These are phyloP conservation scores for Trametes meyenii DNA, from an alignment of 768 basidiomycete species.

Conservation along the genomic window DNA sequence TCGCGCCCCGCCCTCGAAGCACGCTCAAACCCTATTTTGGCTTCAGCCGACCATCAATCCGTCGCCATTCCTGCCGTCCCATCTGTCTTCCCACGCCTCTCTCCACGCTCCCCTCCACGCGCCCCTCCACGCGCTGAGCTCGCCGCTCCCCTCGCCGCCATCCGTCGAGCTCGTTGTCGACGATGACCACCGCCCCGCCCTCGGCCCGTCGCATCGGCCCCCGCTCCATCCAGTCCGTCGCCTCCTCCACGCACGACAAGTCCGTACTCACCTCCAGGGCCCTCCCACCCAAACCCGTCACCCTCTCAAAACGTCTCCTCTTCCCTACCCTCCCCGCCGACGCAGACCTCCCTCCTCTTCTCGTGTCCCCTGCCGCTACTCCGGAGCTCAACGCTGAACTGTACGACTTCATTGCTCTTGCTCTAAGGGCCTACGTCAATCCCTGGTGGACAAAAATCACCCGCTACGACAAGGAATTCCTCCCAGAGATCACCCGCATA, in stretches of 20 bases:
- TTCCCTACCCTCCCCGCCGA: constrained; percentile 55
- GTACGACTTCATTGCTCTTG: constrained; percentile 81
- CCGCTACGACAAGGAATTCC: constrained; percentile 80
- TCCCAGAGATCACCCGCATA: constrained; percentile 68
- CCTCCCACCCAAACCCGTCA: constrained; percentile 22
- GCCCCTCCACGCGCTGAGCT: neutral
- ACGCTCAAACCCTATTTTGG: neutral
- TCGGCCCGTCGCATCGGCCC: constrained; percentile 24
- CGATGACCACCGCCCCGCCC: constrained; percentile 28
- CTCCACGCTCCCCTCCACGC: neutral
- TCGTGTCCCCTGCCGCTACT: constrained; percentile 45
- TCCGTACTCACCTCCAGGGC: constrained; percentile 13
- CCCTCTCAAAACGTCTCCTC: constrained; percentile 29
- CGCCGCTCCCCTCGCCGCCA: neutral
- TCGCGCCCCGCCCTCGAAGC: neutral
- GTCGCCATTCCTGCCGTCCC: neutral
- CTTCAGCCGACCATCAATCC: neutral
- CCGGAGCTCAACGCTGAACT: constrained; percentile 67
- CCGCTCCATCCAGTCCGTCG: constrained; percentile 31
- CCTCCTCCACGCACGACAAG: constrained; percentile 30
- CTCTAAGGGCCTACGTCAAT: constrained; percentile 74
- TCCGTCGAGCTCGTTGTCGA: constrained; percentile 13
- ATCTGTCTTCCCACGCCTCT: neutral
- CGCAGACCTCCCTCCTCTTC: constrained; percentile 54
- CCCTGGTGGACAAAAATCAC: constrained; percentile 89